phyloP scores from a whole-genome alignment of 2,329 filamentous ascomycete genomes.

The Sporothrix phasma region DNA sequence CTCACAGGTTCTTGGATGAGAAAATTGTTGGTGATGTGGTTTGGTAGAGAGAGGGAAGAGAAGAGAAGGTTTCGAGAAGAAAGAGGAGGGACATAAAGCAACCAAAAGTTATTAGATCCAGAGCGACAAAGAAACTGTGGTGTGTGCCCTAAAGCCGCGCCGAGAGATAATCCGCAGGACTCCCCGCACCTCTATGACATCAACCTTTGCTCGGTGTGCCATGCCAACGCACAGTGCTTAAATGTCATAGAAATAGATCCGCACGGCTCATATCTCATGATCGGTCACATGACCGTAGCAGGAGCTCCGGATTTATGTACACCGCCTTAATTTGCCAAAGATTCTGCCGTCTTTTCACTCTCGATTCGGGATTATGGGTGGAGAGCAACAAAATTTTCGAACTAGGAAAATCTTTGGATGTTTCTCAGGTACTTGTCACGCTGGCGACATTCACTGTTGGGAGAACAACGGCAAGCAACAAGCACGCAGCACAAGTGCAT shows the following conservation, averaged over 20 bases:
- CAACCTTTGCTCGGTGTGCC: background rate
- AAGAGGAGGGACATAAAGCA: constrained; percentile 5
- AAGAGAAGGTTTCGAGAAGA: constrained; percentile 13
- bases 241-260: fast-evolving
- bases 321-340: constrained; percentile 15
- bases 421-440: background rate
- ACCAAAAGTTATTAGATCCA: constrained; percentile 9
- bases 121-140: background rate
- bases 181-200: constrained; percentile 10
- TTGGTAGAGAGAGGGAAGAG: constrained; percentile 18
- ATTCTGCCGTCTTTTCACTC: constrained; percentile 10
- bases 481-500: background rate
- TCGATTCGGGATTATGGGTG: background rate
- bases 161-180: constrained; percentile 15
- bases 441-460: background rate
- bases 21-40: constrained; percentile 33
- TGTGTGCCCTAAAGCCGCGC: constrained; percentile 21
- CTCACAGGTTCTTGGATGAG: constrained; percentile 35
- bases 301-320: background rate
- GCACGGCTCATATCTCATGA: background rate
- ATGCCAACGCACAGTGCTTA: background rate
- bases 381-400: constrained; percentile 15
- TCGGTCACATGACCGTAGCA: background rate
- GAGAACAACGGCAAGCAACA: background rate
- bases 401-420: background rate